A percentile compares a stretch with the other conserved stretches of the same genome.
phyloP scores from a whole-genome alignment of 345 rosid species.

The Eutrema japonicum region DNA sequence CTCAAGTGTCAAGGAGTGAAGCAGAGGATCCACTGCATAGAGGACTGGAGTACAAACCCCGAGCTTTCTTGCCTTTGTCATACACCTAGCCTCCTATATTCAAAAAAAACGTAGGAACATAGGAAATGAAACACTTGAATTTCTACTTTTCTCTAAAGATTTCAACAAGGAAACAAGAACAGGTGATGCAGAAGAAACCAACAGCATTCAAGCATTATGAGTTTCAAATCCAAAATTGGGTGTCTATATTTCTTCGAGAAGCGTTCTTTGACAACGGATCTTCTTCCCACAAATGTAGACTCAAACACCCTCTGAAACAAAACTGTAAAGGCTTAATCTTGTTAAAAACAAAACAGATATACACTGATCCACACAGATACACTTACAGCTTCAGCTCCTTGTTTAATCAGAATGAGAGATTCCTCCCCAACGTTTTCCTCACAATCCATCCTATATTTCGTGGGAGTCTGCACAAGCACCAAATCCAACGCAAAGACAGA shows the following conservation, averaged over 20 bases:
- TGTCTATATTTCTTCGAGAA: constrained; percentile 98
- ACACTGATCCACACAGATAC: not conserved
- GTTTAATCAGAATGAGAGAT: constrained; percentile 59
- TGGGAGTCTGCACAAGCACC: constrained; percentile 22
- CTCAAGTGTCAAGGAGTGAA: constrained; percentile 82
- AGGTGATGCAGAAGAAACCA: constrained; percentile 32
- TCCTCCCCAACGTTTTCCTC: constrained; percentile 38
- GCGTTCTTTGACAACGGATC: constrained; percentile 76
- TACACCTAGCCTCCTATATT: constrained; percentile 92
- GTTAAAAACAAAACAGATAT: not conserved
- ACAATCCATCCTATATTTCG: constrained; percentile 42
- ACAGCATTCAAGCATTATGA: constrained; percentile 95
- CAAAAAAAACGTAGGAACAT: constrained; percentile 13
- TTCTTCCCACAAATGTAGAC: constrained; percentile 75
- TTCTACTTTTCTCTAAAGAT: not conserved
- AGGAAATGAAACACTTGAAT: not conserved
- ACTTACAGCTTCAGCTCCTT: constrained; percentile 89
- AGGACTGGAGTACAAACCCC: constrained; percentile 82
- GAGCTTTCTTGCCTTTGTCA: constrained; percentile 91
- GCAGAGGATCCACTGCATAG: constrained; percentile 71
- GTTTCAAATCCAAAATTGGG: constrained; percentile 82
- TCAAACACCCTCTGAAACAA: constrained; percentile 76
- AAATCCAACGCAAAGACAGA: constrained; percentile 1
- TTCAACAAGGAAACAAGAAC: not conserved
- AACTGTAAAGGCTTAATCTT: constrained; percentile 5